A percentile compares a stretch with the other conserved stretches of the same genome.
Evolutionary conservation across 257 asterid genomes (phyloP).

Genomic region (Apocynum venetum): DNA sequence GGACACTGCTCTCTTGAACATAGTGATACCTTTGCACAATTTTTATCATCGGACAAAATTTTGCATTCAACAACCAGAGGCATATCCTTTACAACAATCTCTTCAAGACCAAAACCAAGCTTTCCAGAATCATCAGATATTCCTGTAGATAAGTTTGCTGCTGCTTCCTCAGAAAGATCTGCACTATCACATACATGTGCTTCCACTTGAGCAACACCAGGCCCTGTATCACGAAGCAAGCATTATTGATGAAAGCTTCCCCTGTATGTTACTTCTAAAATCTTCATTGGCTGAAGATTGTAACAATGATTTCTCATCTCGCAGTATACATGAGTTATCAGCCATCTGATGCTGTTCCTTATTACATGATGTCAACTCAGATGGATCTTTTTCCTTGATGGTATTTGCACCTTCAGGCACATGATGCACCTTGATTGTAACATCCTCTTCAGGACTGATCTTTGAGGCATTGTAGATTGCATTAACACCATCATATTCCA

Average conservation of each 20-base stretch:
- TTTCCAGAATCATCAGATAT: neutral
- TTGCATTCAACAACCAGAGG: constrained; percentile 1
- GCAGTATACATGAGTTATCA: constrained; percentile 3
- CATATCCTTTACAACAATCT: neutral
- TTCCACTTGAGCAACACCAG: neutral
- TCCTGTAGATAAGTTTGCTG: neutral
- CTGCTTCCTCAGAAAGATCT: neutral
- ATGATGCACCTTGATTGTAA: constrained; percentile 13
- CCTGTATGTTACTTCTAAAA: neutral
- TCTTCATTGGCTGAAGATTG: constrained; percentile 7
- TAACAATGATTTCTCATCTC: neutral
- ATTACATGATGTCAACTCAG: constrained; percentile 4
- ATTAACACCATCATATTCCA: constrained; percentile 17
- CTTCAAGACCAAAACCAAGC: neutral
- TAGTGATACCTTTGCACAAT: neutral
- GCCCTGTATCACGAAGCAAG: neutral
- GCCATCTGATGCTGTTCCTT: constrained; percentile 10
- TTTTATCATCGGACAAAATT: neutral
- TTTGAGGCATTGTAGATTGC: constrained; percentile 16
- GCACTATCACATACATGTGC: neutral
- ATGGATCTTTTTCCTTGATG: constrained; percentile 6
- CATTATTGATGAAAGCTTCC: neutral
- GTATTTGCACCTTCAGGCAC: constrained; percentile 13
- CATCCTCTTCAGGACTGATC: constrained; percentile 17
- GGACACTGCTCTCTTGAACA: neutral